These are phyloP conservation scores for Talaromyces sp. DNA, from an alignment of 2,329 filamentous ascomycete genomes.

Conservation along the genomic window DNA sequence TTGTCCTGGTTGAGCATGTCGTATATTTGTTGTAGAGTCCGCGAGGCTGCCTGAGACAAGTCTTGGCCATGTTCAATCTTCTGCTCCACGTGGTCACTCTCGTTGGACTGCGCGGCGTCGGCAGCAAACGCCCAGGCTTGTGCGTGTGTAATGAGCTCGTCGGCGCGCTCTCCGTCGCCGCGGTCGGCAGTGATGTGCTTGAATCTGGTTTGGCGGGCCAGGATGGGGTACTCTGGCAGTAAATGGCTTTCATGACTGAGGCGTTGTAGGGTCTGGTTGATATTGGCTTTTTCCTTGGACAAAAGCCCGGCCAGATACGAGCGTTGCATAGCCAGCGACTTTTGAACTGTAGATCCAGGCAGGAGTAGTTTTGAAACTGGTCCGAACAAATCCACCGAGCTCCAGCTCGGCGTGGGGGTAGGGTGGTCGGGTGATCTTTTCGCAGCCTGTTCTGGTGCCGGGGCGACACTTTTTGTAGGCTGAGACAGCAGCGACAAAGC, in stretches of 20 bases:
- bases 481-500: constrained; percentile 32
- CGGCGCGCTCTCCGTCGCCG: constrained; percentile 14
- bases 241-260: constrained; percentile 40
- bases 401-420: constrained; percentile 13
- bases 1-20: constrained; percentile 30
- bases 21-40: constrained; percentile 29
- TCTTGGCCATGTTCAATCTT: constrained; percentile 29
- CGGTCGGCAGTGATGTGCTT: constrained; percentile 25
- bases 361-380: constrained; percentile 29
- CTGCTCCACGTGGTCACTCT: constrained; percentile 30
- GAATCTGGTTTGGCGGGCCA: constrained; percentile 32
- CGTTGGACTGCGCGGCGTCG: constrained; percentile 25
- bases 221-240: constrained; percentile 38
- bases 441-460: constrained; percentile 12
- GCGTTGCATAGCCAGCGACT: constrained; percentile 32
- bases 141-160: constrained; percentile 30
- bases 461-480: constrained; percentile 19
- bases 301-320: constrained; percentile 33
- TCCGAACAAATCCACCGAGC: constrained; percentile 26
- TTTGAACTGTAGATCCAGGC: constrained; percentile 32
- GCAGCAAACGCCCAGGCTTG: constrained; percentile 40
- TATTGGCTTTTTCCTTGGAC: constrained; percentile 33
- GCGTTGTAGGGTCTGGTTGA: constrained; percentile 33
- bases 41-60: constrained; percentile 23
- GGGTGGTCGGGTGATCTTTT: constrained; percentile 15